Conservation (phyloP, 2,329 filamentous ascomycete genomes). For the Alternaria alternata region DNA sequence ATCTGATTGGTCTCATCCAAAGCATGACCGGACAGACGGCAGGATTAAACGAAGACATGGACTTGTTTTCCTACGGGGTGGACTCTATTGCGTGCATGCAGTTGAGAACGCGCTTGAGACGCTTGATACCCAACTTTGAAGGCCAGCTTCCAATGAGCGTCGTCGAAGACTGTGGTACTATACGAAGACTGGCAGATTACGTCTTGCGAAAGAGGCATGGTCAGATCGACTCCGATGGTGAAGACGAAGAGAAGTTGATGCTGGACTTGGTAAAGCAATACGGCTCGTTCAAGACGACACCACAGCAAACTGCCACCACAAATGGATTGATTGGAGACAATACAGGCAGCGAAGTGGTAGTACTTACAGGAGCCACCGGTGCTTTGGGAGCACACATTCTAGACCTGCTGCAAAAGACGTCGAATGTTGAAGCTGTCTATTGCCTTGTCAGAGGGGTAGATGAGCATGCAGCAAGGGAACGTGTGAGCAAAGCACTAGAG, state of each 20-base stretch:
- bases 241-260: constrained; percentile 56
- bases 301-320: not conserved
- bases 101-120: constrained; percentile 53
- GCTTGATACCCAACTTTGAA: constrained; percentile 46
- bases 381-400: constrained; percentile 62
- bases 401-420: constrained; percentile 52
- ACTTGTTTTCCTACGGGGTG: constrained; percentile 66
- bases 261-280: constrained; percentile 58
- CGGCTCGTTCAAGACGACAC: constrained; percentile 50
- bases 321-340: constrained; percentile 7
- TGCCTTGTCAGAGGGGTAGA: constrained; percentile 63
- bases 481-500: constrained; percentile 46
- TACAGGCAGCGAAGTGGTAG: constrained; percentile 23
- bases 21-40: constrained; percentile 32
- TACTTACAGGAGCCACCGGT: constrained; percentile 62
- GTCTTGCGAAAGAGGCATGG: constrained; percentile 53
- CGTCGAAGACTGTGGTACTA: constrained; percentile 66
- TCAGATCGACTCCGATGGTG: constrained; percentile 34
- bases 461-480: constrained; percentile 39
- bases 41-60: constrained; percentile 50
- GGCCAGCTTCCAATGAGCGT: constrained; percentile 62
- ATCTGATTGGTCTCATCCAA: constrained; percentile 32
- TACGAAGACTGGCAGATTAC: constrained; percentile 53
- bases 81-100: constrained; percentile 68
- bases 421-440: constrained; percentile 58